Percentiles rank a stretch among this genome's conserved stretches.
Conservation (phyloP, 352 stramenopile genomes). For the Peronosclerospora sorghi region DNA sequence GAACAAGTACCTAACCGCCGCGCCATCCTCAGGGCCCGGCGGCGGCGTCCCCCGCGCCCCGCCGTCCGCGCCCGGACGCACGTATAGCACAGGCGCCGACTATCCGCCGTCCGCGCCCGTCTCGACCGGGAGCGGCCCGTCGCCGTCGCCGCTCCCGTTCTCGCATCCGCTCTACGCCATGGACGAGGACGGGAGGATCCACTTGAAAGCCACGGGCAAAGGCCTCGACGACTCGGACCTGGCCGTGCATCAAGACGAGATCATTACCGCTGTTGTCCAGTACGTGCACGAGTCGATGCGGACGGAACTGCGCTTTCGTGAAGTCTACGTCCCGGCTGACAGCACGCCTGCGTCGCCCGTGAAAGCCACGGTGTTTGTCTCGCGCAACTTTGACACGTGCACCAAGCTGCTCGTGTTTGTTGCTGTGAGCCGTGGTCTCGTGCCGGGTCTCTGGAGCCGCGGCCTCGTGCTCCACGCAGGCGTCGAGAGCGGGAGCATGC, state of each 20-base stretch:
- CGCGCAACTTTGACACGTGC: constrained; percentile 65
- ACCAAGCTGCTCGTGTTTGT: constrained; percentile 83
- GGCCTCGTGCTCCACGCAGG: constrained; percentile 75
- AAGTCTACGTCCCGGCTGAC: constrained; percentile 58
- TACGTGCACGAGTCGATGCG: constrained; percentile 83
- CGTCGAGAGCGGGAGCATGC: constrained; percentile 82
- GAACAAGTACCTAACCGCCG: constrained; percentile 35
- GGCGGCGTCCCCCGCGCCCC: constrained; percentile 17
- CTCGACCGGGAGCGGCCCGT: too few species aligned
- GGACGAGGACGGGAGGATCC: constrained; percentile 76
- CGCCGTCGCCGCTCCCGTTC: constrained; percentile 41
- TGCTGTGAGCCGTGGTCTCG: constrained; percentile 66
- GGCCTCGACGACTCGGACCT: constrained; percentile 73
- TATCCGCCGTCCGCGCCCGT: constrained; percentile 23
- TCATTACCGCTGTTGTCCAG: constrained; percentile 78
- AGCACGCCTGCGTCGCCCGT: constrained; percentile 41
- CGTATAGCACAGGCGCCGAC: constrained; percentile 32
- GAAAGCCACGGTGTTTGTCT: constrained; percentile 81
- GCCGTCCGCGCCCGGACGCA: constrained; percentile 32
- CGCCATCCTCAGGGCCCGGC: not conserved
- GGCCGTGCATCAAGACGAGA: constrained; percentile 81
- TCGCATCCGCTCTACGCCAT: constrained; percentile 75
- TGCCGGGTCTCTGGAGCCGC: constrained; percentile 78
- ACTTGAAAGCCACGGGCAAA: constrained; percentile 77
- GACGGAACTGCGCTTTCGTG: constrained; percentile 61